These are phyloP conservation scores for Trichoderma polysporum DNA, from an alignment of 2,329 filamentous ascomycete species.

Conservation along the genomic window DNA sequence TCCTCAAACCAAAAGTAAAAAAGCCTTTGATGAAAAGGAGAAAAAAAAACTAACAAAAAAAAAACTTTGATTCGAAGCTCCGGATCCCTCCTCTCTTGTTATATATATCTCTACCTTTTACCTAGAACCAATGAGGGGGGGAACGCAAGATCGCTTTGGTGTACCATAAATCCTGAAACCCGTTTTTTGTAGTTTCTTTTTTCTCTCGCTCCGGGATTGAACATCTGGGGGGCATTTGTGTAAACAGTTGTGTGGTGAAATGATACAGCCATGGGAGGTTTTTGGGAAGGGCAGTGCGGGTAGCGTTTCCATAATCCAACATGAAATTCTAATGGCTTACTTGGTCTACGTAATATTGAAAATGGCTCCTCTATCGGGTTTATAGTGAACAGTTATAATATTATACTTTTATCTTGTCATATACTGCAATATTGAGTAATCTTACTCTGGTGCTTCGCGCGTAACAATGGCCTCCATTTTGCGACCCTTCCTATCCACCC, in stretches of 20 bases:
- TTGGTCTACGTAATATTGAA: neutral
- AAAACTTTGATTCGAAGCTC: conserved; percentile 10
- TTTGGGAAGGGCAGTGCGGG: conserved; percentile 35
- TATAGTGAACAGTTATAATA: neutral
- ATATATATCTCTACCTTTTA: neutral
- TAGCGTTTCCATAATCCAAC: conserved; percentile 33
- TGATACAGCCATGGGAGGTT: conserved; percentile 31
- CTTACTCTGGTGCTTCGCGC: conserved; percentile 31
- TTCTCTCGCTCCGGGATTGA: conserved; percentile 32
- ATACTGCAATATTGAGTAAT: neutral
- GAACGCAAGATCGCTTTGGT: conserved; percentile 24
- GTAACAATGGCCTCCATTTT: conserved; percentile 50
- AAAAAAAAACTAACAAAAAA: conserved; percentile 15
- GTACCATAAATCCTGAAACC: conserved; percentile 39
- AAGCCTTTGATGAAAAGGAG: neutral
- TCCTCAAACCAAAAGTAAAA: neutral
- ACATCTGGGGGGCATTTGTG: conserved; percentile 41
- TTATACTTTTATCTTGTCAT: neutral
- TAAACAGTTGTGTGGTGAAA: conserved; percentile 40
- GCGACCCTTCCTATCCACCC: conserved; percentile 83
- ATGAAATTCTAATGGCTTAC: conserved; percentile 25
- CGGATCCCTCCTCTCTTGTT: conserved; percentile 4
- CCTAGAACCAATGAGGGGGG: neutral
- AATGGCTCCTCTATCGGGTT: neutral
- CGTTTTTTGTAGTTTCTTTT: conserved; percentile 22